phyloP scores from a whole-genome alignment of 2,329 filamentous ascomycete genomes.

The Aspergillus ustus region DNA sequence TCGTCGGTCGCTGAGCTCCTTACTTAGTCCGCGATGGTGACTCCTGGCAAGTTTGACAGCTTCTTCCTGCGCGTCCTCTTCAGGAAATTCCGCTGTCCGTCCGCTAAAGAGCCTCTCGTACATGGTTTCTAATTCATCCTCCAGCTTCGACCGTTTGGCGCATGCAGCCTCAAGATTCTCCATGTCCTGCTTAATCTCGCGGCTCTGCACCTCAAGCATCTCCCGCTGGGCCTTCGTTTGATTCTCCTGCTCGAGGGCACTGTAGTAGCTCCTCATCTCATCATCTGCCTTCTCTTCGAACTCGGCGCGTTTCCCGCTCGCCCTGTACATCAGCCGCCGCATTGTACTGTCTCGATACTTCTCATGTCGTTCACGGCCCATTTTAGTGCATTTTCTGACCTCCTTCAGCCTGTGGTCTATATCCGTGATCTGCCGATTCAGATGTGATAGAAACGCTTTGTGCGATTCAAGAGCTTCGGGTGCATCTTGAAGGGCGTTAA shows the following conservation, averaged over 20 bases:
- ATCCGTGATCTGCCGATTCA: not conserved
- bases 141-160: not conserved
- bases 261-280: slow-evolving; percentile 9
- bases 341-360: slow-evolving; percentile 11
- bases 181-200: not conserved
- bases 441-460: not conserved
- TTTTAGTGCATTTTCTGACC: not conserved
- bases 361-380: slow-evolving; percentile 3
- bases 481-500: not conserved
- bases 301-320: not conserved
- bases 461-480: not conserved
- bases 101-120: slow-evolving; percentile 4
- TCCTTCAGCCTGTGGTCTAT: not conserved
- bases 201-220: slow-evolving; percentile 4
- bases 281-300: slow-evolving; percentile 9
- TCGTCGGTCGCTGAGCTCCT: not conserved
- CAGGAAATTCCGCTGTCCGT: slow-evolving; percentile 7
- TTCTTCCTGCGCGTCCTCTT: slow-evolving; percentile 11
- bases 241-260: slow-evolving; percentile 3
- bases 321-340: slow-evolving; percentile 8
- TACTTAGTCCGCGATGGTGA: not conserved
- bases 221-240: not conserved
- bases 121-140: slow-evolving; percentile 7
- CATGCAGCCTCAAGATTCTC: not conserved
- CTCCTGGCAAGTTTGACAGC: not conserved